Conservation (phyloP, 768 basidiomycete genomes). For the Pulveroboletus sp. region DNA sequence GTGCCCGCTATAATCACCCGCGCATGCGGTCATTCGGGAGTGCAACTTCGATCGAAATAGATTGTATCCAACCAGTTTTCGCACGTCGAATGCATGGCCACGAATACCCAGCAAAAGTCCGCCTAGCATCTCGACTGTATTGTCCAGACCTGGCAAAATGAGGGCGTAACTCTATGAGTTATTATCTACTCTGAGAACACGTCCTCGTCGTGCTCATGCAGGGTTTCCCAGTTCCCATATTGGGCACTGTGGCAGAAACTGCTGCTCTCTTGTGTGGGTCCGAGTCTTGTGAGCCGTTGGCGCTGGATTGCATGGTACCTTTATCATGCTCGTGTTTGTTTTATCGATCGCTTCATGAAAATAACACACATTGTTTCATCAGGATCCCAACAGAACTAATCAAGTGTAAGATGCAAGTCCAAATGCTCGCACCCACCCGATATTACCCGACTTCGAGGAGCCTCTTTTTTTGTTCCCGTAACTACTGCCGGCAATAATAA, state of each 20-base stretch:
- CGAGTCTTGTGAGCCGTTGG: conserved; percentile 74
- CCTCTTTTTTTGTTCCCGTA: conserved; percentile 15
- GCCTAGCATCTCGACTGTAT: conserved; percentile 65
- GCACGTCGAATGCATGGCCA: conserved; percentile 67
- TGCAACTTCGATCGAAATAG: too few relatives aligned
- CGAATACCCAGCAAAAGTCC: conserved; percentile 89
- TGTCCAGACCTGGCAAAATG: conserved; percentile 51
- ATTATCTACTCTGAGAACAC: background rate
- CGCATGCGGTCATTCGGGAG: conserved; percentile 45
- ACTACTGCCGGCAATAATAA: background rate
- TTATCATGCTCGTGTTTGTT: conserved; percentile 60
- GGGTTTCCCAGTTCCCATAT: conserved; percentile 84
- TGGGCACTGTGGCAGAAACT: conserved; percentile 86
- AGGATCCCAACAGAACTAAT: conserved; percentile 92
- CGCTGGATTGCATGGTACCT: conserved; percentile 76
- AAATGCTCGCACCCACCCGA: conserved; percentile 50
- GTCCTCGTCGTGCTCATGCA: conserved; percentile 27
- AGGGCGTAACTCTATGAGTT: conserved; percentile 40
- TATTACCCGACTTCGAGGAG: conserved; percentile 11
- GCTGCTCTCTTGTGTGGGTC: conserved; percentile 84
- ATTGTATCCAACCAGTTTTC: conserved; percentile 7
- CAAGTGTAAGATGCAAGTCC: conserved; percentile 95
- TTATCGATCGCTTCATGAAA: conserved; percentile 1
- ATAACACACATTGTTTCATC: conserved; percentile 5
- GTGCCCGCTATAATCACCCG: conserved; percentile 1